Percentiles rank a stretch among this genome's conserved stretches.
These are phyloP conservation scores for Rhizopus delemar DNA, from an alignment of 371 early-diverging fungal genomes.

Conservation along the genomic window DNA sequence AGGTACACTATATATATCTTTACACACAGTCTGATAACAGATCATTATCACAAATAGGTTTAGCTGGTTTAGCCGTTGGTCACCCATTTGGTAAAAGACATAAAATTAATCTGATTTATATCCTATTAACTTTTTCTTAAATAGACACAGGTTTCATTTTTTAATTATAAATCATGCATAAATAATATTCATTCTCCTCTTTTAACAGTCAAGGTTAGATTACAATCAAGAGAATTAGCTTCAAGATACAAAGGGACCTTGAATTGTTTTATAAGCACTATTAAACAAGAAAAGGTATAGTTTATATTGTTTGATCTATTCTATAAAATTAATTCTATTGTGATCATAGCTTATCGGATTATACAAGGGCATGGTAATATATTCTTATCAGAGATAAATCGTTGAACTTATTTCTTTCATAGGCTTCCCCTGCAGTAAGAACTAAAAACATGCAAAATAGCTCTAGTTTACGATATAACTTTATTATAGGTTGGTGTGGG, in stretches of 20 bases:
- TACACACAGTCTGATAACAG: background rate
- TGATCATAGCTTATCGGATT: slow-evolving; percentile 53
- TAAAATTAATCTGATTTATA: background rate
- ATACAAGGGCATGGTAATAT: slow-evolving; percentile 67
- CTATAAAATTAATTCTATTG: background rate
- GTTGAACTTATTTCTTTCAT: slow-evolving; percentile 3
- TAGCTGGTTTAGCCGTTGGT: slow-evolving; percentile 65
- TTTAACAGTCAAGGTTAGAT: slow-evolving; percentile 56
- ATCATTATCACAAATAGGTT: slow-evolving; percentile 37
- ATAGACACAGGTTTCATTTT: slow-evolving; percentile 41
- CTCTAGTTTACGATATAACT: background rate
- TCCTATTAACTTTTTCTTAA: slow-evolving; percentile 7
- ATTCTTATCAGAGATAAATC: background rate
- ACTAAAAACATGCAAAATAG: background rate
- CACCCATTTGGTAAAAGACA: slow-evolving; percentile 68
- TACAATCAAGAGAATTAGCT: slow-evolving; percentile 57
- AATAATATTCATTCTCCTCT: background rate
- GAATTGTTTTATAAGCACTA: slow-evolving; percentile 61
- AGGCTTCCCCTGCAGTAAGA: slow-evolving; percentile 61
- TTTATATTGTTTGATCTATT: background rate
- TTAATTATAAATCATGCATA: background rate
- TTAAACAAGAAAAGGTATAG: slow-evolving; percentile 63
- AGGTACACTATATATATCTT: slow-evolving; percentile 34
- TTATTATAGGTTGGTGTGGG: slow-evolving; percentile 62
- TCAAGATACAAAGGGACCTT: slow-evolving; percentile 61